phyloP scores from a whole-genome alignment of 441 rosid genomes.

The Populus hybrid region DNA sequence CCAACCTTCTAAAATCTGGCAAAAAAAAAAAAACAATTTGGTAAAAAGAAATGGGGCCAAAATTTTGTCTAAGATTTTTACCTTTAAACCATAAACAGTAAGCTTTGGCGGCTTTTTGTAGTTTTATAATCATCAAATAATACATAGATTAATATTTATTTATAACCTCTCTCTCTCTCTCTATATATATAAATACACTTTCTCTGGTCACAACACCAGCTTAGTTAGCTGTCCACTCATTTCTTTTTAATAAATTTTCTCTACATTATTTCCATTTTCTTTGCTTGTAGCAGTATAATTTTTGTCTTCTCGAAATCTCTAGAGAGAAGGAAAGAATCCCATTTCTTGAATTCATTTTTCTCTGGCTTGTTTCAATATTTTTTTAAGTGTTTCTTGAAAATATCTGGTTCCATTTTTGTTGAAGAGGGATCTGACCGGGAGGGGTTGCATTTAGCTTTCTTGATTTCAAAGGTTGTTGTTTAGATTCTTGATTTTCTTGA shows the following conservation, averaged over 20 bases:
- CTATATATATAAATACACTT: slow-evolving; percentile 9
- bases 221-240: slow-evolving; percentile 75
- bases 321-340: slow-evolving; percentile 20
- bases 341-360: slow-evolving; percentile 29
- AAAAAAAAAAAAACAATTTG: background rate
- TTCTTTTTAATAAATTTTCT: slow-evolving; percentile 32
- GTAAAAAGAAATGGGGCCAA: background rate
- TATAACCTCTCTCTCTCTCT: background rate
- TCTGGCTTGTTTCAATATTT: background rate
- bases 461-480: slow-evolving; percentile 22
- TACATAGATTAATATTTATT: background rate
- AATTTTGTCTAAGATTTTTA: background rate
- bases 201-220: slow-evolving; percentile 36
- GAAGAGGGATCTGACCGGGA: slow-evolving; percentile 7
- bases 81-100: slow-evolving; percentile 14
- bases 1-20: background rate
- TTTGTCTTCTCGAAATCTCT: slow-evolving; percentile 42
- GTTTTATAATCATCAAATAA: slow-evolving; percentile 9
- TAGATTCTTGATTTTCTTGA: slow-evolving; percentile 21
- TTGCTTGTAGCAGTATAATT: slow-evolving; percentile 13
- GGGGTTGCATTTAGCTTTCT: slow-evolving; percentile 17
- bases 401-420: background rate
- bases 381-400: background rate
- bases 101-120: slow-evolving; percentile 39
- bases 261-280: background rate